Conservation (phyloP, 257 asterid species). For the Przewalskia tangutica region DNA sequence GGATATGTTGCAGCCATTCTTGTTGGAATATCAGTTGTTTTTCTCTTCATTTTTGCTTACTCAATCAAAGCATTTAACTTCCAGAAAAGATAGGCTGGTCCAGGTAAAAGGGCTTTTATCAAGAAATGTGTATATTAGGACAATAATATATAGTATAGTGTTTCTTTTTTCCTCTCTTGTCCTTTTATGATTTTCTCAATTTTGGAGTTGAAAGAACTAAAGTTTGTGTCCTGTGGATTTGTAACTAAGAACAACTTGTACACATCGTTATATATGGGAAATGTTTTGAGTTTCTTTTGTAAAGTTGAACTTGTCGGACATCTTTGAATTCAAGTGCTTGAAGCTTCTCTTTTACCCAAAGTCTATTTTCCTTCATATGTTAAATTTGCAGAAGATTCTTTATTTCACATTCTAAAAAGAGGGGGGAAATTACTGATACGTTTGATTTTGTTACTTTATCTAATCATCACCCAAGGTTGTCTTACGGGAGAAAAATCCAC, state of each 20-base stretch:
- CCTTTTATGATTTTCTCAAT: not conserved
- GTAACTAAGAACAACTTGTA: not conserved
- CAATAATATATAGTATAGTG: not conserved
- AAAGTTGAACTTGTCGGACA: not conserved
- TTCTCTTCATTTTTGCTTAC: conserved; percentile 55
- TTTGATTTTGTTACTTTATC: not conserved
- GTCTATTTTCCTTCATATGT: not conserved
- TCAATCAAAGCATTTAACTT: conserved; percentile 59
- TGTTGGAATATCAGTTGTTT: conserved; percentile 35
- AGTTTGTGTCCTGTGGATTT: not conserved
- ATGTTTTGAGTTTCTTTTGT: not conserved
- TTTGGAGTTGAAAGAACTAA: not conserved
- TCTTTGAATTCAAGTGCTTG: not conserved
- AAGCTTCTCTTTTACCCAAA: not conserved
- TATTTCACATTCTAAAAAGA: too few relatives aligned
- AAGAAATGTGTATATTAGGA: not conserved
- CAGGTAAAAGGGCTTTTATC: not conserved
- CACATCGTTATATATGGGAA: not conserved
- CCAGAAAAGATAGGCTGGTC: conserved; percentile 39
- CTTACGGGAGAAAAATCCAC: not conserved
- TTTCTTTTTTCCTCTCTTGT: not conserved
- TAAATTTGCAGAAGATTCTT: too few relatives aligned
- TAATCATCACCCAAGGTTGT: not conserved
- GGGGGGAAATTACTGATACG: not conserved
- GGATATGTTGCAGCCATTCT: conserved; percentile 51